phyloP scores from a whole-genome alignment of 2,329 filamentous ascomycete species.

The Aspergillus calidoustus region DNA sequence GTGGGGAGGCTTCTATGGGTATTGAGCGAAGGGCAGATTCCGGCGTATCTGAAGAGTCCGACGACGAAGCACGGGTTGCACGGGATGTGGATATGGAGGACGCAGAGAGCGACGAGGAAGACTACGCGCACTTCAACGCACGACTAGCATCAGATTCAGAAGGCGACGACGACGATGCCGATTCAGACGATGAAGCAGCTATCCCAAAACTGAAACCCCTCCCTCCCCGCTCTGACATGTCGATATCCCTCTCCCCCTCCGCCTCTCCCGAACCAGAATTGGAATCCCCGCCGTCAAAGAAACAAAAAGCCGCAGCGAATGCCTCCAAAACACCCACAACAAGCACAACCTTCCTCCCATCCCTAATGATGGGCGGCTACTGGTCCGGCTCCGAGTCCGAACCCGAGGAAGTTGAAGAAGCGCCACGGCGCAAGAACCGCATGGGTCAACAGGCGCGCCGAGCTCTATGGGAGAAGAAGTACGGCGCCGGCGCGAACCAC shows the following conservation, averaged over 20 bases:
- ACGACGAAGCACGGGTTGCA: conserved; percentile 12
- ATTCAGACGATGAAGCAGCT: conserved; percentile 2
- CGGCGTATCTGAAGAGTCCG: conserved; percentile 4
- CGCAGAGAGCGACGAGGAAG: conserved; percentile 34
- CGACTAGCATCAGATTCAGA: conserved; percentile 39
- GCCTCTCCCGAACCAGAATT: conserved; percentile 33
- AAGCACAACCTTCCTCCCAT: conserved; percentile 63
- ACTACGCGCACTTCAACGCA: conserved; percentile 38
- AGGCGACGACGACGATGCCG: conserved; percentile 24
- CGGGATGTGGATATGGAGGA: conserved; percentile 28
- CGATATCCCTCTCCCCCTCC: conserved; percentile 39
- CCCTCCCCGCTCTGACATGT: conserved; percentile 35
- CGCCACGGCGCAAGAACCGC: conserved; percentile 60
- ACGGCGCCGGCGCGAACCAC: conserved; percentile 62
- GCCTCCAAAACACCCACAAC: conserved; percentile 27
- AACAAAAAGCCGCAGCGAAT: conserved; percentile 29
- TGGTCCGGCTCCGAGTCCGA: conserved; percentile 65
- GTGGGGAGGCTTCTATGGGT: conserved; percentile 9
- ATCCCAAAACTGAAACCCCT: conserved; percentile 1
- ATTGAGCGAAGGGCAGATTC: not conserved
- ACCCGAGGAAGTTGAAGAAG: conserved; percentile 52
- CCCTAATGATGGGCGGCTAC: conserved; percentile 65
- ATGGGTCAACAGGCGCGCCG: conserved; percentile 67
- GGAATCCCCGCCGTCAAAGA: conserved; percentile 24
- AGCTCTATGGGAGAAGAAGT: conserved; percentile 66